Evolutionary conservation across 225 moss, liverwort and hornwort genomes (phyloP).

Genomic region (Anthoceros angustus): DNA sequence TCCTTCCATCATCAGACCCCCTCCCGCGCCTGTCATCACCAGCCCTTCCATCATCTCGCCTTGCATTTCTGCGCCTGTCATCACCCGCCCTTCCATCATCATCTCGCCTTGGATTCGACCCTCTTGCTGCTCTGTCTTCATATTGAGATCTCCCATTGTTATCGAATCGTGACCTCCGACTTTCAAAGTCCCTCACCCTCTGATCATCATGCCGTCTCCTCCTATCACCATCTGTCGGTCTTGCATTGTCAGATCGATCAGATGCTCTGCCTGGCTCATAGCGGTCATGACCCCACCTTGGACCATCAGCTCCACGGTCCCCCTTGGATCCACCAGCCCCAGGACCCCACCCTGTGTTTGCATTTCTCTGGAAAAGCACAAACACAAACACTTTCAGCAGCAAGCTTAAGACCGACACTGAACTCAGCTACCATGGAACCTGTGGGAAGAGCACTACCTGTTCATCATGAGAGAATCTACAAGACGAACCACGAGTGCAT

Average conservation of each 20-base stretch:
- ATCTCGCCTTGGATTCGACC: background rate
- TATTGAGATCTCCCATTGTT: background rate
- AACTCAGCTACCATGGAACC: background rate
- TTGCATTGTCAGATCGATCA: background rate
- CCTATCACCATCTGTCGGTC: slow-evolving; percentile 37
- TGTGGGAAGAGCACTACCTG: slow-evolving; percentile 24
- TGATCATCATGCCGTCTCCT: slow-evolving; percentile 26
- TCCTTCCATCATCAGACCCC: slow-evolving; percentile 10
- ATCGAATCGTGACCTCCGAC: slow-evolving; percentile 17
- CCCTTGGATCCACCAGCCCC: slow-evolving; percentile 10
- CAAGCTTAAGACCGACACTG: background rate
- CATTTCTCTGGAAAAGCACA: slow-evolving; percentile 48
- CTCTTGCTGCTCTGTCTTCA: background rate
- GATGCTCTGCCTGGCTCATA: slow-evolving; percentile 31
- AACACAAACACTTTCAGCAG: background rate
- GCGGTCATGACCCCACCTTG: slow-evolving; percentile 42
- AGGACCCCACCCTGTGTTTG: slow-evolving; percentile 82
- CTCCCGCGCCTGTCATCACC: slow-evolving; percentile 3
- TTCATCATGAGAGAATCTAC: slow-evolving; percentile 82
- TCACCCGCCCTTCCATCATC: slow-evolving; percentile 15
- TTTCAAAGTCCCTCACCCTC: slow-evolving; percentile 19
- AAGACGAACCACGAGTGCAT: slow-evolving; percentile 74
- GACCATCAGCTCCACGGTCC: slow-evolving; percentile 22
- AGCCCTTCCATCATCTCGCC: slow-evolving; percentile 10
- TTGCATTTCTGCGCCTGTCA: slow-evolving; percentile 3